These are phyloP conservation scores for Thielaviopsis populi DNA, from an alignment of 2,329 filamentous ascomycete species.

Conservation along the genomic window DNA sequence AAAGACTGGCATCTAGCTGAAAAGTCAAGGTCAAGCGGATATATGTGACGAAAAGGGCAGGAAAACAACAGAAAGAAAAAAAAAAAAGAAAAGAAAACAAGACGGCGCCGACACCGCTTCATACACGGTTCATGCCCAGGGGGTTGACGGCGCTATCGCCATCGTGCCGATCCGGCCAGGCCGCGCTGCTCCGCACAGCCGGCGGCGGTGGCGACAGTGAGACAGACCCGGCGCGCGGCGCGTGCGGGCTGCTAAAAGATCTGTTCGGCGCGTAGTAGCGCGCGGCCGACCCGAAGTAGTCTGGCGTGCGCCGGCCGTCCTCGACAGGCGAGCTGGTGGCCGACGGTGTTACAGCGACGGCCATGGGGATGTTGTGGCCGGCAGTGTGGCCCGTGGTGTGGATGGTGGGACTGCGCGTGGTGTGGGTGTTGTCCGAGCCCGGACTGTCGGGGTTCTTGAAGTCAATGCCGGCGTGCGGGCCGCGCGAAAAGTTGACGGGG, in stretches of 20 bases:
- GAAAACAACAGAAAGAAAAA: neutral
- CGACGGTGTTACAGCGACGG: neutral
- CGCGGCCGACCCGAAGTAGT: slow-evolving; percentile 41
- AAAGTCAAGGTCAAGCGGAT: too few species aligned
- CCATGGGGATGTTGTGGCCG: neutral
- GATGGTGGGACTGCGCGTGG: neutral
- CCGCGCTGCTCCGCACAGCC: slow-evolving; percentile 18
- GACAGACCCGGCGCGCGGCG: slow-evolving; percentile 25
- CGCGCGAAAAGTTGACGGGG: neutral
- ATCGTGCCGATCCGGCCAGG: neutral
- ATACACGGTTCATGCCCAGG: slow-evolving; percentile 40
- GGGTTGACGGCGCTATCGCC: slow-evolving; percentile 34
- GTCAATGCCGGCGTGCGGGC: neutral
- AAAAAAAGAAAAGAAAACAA: neutral
- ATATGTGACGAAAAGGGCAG: too few species aligned
- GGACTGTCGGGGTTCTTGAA: slow-evolving; percentile 1
- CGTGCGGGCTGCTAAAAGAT: slow-evolving; percentile 42
- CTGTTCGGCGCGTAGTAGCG: slow-evolving; percentile 39
- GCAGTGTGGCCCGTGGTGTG: neutral
- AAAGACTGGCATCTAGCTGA: neutral
- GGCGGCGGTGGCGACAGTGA: slow-evolving; percentile 5
- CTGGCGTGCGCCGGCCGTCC: slow-evolving; percentile 34
- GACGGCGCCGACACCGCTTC: neutral
- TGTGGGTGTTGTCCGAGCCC: neutral
- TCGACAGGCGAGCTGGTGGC: slow-evolving; percentile 3